Evolutionary conservation across 139 green algal genomes (phyloP).

Genomic region (Chlorella vulgaris): DNA sequence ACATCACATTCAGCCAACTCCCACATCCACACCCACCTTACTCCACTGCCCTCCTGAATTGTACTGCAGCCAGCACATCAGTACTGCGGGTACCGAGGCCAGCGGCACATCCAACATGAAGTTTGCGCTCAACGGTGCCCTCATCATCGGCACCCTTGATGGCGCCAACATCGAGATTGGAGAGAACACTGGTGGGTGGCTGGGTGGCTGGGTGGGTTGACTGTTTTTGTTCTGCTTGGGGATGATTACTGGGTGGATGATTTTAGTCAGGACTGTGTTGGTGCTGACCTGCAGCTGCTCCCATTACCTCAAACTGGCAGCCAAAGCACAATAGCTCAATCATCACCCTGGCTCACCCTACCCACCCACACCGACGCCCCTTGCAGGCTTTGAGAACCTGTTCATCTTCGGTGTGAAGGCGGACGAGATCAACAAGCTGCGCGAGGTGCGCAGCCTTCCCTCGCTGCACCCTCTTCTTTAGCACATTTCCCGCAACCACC

Average conservation of each 20-base stretch:
- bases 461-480: neutral
- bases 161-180: constrained; percentile 99
- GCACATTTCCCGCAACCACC: neutral
- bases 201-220: neutral
- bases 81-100: constrained; percentile 85
- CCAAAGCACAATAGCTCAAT: too few species aligned
- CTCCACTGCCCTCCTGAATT: neutral
- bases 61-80: constrained; percentile 79
- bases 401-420: constrained; percentile 85
- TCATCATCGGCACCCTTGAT: constrained; percentile 99
- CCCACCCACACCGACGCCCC: neutral
- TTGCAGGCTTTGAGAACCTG: constrained; percentile 77
- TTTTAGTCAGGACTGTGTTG: too few species aligned
- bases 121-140: constrained; percentile 97
- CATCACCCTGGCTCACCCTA: neutral
- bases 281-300: too few species aligned
- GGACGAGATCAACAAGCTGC: constrained; percentile 65
- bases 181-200: constrained; percentile 72
- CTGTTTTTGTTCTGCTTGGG: too few species aligned
- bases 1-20: neutral
- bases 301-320: too few species aligned
- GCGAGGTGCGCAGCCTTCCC: constrained; percentile 51
- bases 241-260: too few species aligned
- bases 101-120: constrained; percentile 99
- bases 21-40: neutral